Conservation (phyloP, 1,284 basidiomycete species). For the Malassezia sympodialis region DNA sequence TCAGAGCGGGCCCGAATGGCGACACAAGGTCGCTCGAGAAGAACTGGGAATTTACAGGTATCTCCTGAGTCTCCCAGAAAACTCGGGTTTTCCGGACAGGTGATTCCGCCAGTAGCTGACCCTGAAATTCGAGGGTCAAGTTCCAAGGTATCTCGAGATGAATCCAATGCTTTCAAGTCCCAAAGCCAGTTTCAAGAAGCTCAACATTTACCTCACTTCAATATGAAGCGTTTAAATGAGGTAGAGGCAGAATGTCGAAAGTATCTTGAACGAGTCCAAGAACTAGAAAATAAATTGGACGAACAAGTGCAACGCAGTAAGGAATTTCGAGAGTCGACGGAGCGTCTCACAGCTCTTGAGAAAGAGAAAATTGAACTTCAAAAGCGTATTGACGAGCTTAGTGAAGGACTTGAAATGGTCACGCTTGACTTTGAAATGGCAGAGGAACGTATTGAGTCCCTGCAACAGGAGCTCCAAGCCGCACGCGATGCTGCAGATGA, state of each 20-base stretch:
- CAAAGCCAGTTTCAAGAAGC: background rate
- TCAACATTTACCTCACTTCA: background rate
- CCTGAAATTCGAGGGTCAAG: background rate
- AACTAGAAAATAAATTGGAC: background rate
- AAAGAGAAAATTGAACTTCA: background rate
- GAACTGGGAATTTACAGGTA: background rate
- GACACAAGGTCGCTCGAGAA: background rate
- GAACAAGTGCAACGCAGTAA: background rate
- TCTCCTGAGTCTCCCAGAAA: background rate
- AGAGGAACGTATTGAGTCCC: conserved; percentile 77
- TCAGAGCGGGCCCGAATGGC: background rate
- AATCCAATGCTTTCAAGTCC: background rate
- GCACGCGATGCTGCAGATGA: conserved; percentile 68
- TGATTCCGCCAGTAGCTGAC: background rate
- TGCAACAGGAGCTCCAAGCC: conserved; percentile 66
- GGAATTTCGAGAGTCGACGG: background rate
- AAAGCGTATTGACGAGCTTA: conserved; percentile 60
- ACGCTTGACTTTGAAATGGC: conserved; percentile 95
- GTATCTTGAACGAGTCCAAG: background rate
- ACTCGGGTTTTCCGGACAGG: background rate
- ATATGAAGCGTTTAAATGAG: background rate
- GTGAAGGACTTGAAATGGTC: conserved; percentile 85
- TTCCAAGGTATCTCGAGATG: background rate
- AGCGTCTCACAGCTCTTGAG: background rate
- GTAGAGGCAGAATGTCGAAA: background rate